Conservation (phyloP, 306 rosid species). For the Sphenostylis stenocarpa region DNA sequence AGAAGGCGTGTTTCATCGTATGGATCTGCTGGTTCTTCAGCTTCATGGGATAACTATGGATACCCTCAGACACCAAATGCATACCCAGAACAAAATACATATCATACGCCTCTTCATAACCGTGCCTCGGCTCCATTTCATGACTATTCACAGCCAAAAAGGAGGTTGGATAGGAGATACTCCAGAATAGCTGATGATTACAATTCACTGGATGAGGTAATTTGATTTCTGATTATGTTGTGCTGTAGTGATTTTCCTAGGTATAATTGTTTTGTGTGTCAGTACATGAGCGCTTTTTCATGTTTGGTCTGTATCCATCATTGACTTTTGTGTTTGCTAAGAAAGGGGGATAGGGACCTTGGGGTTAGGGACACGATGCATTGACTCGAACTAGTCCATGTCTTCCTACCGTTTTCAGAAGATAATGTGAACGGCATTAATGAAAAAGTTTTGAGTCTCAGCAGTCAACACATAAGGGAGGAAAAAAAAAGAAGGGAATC, state of each 20-base stretch:
- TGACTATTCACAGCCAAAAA: conserved; percentile 39
- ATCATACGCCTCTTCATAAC: conserved; percentile 43
- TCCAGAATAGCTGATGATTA: conserved; percentile 81
- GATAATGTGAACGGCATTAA: neutral
- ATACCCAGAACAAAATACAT: conserved; percentile 37
- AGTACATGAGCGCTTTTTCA: neutral
- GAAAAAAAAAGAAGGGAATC: neutral
- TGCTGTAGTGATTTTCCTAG: conserved; percentile 13
- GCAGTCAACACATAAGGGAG: neutral
- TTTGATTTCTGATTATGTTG: neutral
- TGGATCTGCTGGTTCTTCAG: conserved; percentile 43
- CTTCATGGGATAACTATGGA: conserved; percentile 46
- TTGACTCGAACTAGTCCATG: conserved; percentile 1
- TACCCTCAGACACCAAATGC: conserved; percentile 47
- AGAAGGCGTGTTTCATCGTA: conserved; percentile 39
- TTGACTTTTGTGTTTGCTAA: neutral
- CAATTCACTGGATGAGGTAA: conserved; percentile 82
- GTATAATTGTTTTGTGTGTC: neutral
- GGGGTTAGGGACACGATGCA: neutral
- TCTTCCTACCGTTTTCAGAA: neutral
- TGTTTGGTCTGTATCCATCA: neutral
- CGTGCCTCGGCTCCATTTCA: conserved; percentile 38
- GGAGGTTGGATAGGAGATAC: conserved; percentile 61
- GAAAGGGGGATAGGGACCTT: neutral
- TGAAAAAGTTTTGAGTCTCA: neutral